Conservation (phyloP, 2,329 filamentous ascomycete species). For the Lasiodiplodia theobromae region DNA sequence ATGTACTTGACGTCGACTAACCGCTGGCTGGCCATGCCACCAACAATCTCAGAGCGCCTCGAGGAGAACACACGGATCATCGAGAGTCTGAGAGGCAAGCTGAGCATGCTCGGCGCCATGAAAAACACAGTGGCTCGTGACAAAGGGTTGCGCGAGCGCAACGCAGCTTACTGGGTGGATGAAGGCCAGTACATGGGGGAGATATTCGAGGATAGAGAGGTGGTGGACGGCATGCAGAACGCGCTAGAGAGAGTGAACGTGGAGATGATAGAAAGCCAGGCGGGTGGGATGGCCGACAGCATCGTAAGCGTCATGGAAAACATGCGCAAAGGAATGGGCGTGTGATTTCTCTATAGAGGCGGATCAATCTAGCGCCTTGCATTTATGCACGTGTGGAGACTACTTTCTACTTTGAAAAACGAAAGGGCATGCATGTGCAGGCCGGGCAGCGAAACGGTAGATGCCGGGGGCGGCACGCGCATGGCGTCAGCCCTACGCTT, state of each 20-base stretch:
- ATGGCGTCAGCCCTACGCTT: constrained; percentile 13
- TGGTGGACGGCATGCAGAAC: constrained; percentile 73
- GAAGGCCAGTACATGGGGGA: constrained; percentile 76
- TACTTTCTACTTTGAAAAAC: too few relatives aligned
- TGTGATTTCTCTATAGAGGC: not conserved
- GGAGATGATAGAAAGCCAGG: constrained; percentile 65
- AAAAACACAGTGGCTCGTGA: constrained; percentile 83
- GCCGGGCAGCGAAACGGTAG: constrained; percentile 5
- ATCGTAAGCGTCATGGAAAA: constrained; percentile 36
- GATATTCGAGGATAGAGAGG: constrained; percentile 80
- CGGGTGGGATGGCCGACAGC: constrained; percentile 57
- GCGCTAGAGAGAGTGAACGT: constrained; percentile 72
- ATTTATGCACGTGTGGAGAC: not conserved
- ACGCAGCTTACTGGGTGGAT: constrained; percentile 79
- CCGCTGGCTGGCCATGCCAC: constrained; percentile 73
- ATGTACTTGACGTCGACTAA: constrained; percentile 83
- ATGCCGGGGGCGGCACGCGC: not conserved
- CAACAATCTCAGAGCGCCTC: constrained; percentile 69
- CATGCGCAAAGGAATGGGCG: constrained; percentile 9
- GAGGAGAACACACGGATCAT: constrained; percentile 65
- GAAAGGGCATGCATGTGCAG: not conserved
- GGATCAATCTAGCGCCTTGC: not conserved
- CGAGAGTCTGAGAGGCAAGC: constrained; percentile 67
- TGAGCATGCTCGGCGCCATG: constrained; percentile 76
- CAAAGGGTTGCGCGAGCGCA: constrained; percentile 69